phyloP scores from a whole-genome alignment of 2,329 filamentous ascomycete species.

The Trichophyton benhamiae region DNA sequence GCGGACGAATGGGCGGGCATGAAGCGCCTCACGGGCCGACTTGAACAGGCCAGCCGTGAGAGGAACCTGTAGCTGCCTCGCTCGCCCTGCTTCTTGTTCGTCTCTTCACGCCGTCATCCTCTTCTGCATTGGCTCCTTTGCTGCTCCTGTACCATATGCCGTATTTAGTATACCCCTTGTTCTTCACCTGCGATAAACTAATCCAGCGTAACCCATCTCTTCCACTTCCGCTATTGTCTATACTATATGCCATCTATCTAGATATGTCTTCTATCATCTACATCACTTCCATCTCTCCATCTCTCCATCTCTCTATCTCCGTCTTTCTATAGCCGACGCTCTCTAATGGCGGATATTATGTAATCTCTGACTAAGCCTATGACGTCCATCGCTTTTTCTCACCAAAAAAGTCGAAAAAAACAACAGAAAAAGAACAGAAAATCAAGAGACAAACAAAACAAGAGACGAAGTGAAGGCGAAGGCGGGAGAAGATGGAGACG shows the following conservation, averaged over 20 bases:
- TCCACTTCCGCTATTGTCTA: too few relatives aligned
- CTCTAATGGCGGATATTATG: background rate
- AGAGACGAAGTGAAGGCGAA: background rate
- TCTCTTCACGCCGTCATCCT: background rate
- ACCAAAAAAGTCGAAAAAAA: background rate
- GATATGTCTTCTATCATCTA: too few relatives aligned
- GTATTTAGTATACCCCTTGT: slow-evolving; percentile 2
- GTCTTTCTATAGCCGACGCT: background rate
- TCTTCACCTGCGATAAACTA: background rate
- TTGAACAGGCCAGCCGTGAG: slow-evolving; percentile 44
- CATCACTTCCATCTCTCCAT: background rate
- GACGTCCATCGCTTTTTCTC: background rate
- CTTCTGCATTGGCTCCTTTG: background rate
- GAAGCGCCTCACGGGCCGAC: slow-evolving; percentile 70
- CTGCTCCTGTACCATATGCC: background rate
- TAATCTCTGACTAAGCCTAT: background rate
- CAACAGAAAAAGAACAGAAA: background rate
- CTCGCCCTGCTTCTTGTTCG: background rate
- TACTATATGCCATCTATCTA: too few relatives aligned
- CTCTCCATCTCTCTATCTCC: background rate
- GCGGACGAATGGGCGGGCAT: slow-evolving; percentile 87
- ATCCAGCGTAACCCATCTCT: too few relatives aligned
- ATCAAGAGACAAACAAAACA: background rate
- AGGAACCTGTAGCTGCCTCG: background rate
- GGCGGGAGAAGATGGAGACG: too few relatives aligned